phyloP scores from a whole-genome alignment of 169 alveolate genomes.

The Plasmodium gallinaceum region DNA sequence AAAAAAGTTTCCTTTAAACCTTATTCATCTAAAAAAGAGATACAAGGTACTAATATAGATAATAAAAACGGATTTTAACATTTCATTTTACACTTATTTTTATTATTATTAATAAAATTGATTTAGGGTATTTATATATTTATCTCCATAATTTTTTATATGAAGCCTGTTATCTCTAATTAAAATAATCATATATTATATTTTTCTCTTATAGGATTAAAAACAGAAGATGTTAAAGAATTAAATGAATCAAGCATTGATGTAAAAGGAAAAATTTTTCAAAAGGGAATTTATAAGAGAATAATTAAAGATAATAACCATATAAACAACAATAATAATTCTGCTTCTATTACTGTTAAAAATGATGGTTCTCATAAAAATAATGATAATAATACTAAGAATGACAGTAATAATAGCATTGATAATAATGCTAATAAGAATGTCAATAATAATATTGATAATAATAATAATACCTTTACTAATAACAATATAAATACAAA shows the following conservation, averaged over 20 bases:
- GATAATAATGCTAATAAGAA: background rate
- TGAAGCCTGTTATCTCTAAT: too few species aligned
- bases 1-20: conserved; percentile 54
- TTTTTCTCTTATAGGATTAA: background rate
- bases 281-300: conserved; percentile 3
- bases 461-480: background rate
- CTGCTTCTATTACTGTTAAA: background rate
- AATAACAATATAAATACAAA: background rate
- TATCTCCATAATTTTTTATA: too few species aligned
- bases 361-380: background rate
- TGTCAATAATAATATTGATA: background rate
- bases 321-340: background rate
- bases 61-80: too few species aligned
- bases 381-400: background rate
- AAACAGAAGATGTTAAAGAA: background rate
- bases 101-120: too few species aligned
- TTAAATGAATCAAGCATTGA: background rate
- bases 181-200: too few species aligned
- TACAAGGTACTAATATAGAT: background rate
- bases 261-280: background rate
- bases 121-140: too few species aligned
- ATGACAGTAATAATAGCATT: background rate
- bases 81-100: too few species aligned
- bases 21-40: conserved; percentile 22
- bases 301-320: background rate